These are phyloP conservation scores for Paraleonurus japonicus DNA, from an alignment of 257 asterid species.

Conservation along the genomic window DNA sequence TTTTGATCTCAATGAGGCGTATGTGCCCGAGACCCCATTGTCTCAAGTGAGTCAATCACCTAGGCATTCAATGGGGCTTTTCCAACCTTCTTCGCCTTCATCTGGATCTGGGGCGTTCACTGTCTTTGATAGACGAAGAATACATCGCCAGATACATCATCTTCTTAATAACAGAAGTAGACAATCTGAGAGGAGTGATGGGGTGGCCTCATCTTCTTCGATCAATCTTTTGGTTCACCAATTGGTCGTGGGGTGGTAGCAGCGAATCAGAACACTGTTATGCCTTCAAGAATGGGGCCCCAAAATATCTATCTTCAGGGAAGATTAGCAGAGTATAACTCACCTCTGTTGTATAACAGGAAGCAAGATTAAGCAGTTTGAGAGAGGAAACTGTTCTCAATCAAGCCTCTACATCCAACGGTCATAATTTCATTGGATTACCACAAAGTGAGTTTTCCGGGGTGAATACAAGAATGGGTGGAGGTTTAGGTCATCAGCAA, in stretches of 20 bases:
- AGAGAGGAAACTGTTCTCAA: constrained; percentile 39
- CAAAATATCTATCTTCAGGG: constrained; percentile 35
- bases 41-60: constrained; percentile 49
- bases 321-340: constrained; percentile 35
- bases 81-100: constrained; percentile 48
- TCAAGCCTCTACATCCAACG: constrained; percentile 64
- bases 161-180: constrained; percentile 53
- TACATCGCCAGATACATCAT: constrained; percentile 69
- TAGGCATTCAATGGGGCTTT: constrained; percentile 41
- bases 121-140: constrained; percentile 63
- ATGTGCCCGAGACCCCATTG: constrained; percentile 71
- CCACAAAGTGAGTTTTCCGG: constrained; percentile 44
- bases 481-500: constrained; percentile 55
- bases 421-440: constrained; percentile 38
- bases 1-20: constrained; percentile 73
- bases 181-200: constrained; percentile 36
- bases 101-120: constrained; percentile 61
- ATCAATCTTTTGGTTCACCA: constrained; percentile 30
- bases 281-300: constrained; percentile 30
- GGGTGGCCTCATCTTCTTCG: constrained; percentile 20
- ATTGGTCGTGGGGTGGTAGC: constrained; percentile 42
- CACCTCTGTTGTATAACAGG: constrained; percentile 31
- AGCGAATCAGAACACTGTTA: constrained; percentile 31
- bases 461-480: constrained; percentile 36
- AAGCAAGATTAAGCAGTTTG: constrained; percentile 44